A percentile compares a stretch with the other conserved stretches of the same genome.
phyloP scores from a whole-genome alignment of 202 grass and related monocot genomes.

The Panicum virgatum region DNA sequence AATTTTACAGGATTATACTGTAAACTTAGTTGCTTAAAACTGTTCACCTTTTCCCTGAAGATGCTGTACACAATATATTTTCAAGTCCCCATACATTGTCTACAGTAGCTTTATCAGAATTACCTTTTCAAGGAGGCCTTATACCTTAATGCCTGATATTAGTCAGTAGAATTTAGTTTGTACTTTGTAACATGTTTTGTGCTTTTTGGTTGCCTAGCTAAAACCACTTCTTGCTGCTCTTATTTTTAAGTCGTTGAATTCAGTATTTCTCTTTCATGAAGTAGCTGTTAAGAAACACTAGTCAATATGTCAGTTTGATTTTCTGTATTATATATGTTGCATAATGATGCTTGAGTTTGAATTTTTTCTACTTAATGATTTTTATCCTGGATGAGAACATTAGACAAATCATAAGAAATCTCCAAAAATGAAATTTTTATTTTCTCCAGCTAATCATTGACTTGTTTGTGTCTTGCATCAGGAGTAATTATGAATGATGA shows the following conservation, averaged over 20 bases:
- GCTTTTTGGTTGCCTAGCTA: not conserved
- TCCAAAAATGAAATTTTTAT: not conserved
- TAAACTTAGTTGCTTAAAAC: not conserved
- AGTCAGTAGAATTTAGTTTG: not conserved
- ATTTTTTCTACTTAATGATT: not conserved
- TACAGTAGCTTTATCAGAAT: not conserved
- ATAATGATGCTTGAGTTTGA: not conserved
- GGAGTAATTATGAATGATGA: conserved; percentile 98
- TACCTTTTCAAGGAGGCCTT: not conserved
- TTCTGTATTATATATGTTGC: conserved; percentile 13
- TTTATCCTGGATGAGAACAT: not conserved
- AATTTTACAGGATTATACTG: not conserved
- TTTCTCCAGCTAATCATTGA: conserved; percentile 10
- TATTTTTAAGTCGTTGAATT: not conserved
- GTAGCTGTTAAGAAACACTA: not conserved
- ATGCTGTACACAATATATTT: not conserved
- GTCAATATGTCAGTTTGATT: not conserved
- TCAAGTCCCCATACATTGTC: not conserved
- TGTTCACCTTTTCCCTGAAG: not conserved
- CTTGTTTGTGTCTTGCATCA: conserved; percentile 36
- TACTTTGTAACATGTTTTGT: not conserved
- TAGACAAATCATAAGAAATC: not conserved
- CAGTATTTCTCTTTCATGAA: not conserved
- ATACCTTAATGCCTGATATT: not conserved
- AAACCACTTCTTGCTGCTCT: not conserved